Conservation (phyloP, 108 stramenopile species). For the Cylindrotheca closterium region DNA sequence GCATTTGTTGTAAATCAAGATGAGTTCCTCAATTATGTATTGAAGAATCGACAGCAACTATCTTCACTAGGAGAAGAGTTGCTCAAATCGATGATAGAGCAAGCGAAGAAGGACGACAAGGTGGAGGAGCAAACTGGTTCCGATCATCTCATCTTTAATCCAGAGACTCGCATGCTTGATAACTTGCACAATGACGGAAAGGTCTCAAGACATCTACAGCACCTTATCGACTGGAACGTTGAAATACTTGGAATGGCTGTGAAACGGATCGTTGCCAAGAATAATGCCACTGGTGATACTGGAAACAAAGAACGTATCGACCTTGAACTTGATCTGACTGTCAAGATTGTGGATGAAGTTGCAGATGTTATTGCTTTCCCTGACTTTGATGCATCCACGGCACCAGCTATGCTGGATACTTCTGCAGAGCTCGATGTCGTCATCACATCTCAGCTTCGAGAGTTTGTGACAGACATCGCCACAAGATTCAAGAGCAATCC, state of each 20-base stretch:
- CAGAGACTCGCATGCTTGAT: not conserved
- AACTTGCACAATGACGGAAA: conserved; percentile 3
- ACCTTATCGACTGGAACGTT: conserved; percentile 28
- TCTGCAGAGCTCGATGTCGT: conserved; percentile 1
- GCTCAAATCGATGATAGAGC: conserved; percentile 4
- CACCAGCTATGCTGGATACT: conserved; percentile 8
- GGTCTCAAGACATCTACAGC: conserved; percentile 10
- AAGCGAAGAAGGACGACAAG: not conserved
- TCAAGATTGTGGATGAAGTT: conserved; percentile 15
- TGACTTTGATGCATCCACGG: not conserved
- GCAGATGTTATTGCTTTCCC: conserved; percentile 17
- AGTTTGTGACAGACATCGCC: conserved; percentile 26
- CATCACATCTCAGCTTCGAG: conserved; percentile 13
- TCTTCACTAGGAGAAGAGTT: conserved; percentile 8
- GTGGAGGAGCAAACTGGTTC: not conserved
- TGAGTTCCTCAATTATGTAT: conserved; percentile 37
- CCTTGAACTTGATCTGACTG: not conserved
- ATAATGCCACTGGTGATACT: not conserved
- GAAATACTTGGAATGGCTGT: conserved; percentile 22
- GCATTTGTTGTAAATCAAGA: conserved; percentile 32
- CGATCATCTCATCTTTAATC: not conserved
- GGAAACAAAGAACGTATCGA: not conserved
- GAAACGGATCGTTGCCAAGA: conserved; percentile 15
- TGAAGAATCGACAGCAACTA: conserved; percentile 32
- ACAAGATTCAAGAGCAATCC: conserved; percentile 25